phyloP scores from a whole-genome alignment of 1,284 basidiomycete species.

The Sanghuangporus weigelae region DNA sequence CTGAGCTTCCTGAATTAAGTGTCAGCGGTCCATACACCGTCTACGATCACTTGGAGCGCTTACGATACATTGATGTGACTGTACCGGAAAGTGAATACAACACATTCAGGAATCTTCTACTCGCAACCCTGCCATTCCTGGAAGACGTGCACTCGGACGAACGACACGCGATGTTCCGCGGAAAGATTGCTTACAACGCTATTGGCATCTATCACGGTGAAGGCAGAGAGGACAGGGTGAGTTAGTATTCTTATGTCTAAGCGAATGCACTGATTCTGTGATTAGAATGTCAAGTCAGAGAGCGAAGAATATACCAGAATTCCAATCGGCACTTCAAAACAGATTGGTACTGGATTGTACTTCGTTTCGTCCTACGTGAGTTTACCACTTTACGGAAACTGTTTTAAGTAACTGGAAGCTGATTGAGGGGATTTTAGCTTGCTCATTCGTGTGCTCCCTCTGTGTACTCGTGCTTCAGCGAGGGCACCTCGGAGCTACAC shows the following conservation, averaged over 20 bases:
- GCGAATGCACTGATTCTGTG: neutral
- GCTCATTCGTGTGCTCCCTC: slow-evolving; percentile 68
- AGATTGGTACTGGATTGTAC: slow-evolving; percentile 70
- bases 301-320: slow-evolving; percentile 68
- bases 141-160: slow-evolving; percentile 65
- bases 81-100: slow-evolving; percentile 44
- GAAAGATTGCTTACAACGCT: slow-evolving; percentile 70
- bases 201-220: slow-evolving; percentile 61
- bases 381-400: slow-evolving; percentile 8
- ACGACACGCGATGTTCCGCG: slow-evolving; percentile 53
- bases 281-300: slow-evolving; percentile 47
- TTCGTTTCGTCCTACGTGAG: slow-evolving; percentile 68
- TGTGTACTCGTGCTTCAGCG: slow-evolving; percentile 54
- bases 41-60: slow-evolving; percentile 69
- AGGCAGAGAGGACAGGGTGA: slow-evolving; percentile 60
- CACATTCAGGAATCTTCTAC: slow-evolving; percentile 52
- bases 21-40: slow-evolving; percentile 48
- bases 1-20: slow-evolving; percentile 45
- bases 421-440: slow-evolving; percentile 33
- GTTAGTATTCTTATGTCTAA: neutral
- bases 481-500: slow-evolving; percentile 57
- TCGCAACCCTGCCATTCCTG: slow-evolving; percentile 60
- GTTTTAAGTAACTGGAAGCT: neutral
- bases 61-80: slow-evolving; percentile 54
- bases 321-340: slow-evolving; percentile 63